Conservation (phyloP, 106 monocot species). For the Dactylorhiza incarnata region DNA sequence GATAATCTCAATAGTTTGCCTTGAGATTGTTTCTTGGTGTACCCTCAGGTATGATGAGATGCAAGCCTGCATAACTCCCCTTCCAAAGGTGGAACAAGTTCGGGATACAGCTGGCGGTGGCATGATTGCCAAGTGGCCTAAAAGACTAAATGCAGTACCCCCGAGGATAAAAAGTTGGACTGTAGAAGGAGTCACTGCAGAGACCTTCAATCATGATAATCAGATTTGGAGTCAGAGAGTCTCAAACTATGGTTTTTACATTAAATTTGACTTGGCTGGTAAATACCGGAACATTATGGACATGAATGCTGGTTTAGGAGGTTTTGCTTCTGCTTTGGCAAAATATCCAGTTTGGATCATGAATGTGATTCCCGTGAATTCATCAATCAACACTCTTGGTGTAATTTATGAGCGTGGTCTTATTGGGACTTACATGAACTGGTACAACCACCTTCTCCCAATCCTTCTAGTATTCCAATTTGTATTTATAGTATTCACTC, state of each 20-base stretch:
- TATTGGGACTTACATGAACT: constrained; percentile 90
- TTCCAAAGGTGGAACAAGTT: constrained; percentile 39
- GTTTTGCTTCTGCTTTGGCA: constrained; percentile 71
- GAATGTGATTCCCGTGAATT: constrained; percentile 65
- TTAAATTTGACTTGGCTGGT: constrained; percentile 20
- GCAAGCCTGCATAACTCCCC: constrained; percentile 42
- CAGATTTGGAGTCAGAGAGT: constrained; percentile 54
- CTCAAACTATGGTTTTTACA: constrained; percentile 34
- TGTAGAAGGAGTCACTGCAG: constrained; percentile 37
- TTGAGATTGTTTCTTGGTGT: constrained; percentile 6
- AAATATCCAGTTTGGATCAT: constrained; percentile 90
- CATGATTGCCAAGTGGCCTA: constrained; percentile 53
- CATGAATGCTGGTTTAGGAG: constrained; percentile 91
- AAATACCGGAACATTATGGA: constrained; percentile 86
- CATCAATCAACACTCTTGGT: constrained; percentile 53
- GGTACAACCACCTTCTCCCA: constrained; percentile 24
- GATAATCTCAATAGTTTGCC: neutral
- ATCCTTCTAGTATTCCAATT: neutral
- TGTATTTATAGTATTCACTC: neutral
- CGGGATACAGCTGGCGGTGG: constrained; percentile 41
- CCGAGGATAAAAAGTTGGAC: constrained; percentile 50
- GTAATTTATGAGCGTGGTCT: constrained; percentile 86
- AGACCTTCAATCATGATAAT: constrained; percentile 42
- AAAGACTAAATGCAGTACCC: constrained; percentile 40
- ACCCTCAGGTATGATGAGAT: constrained; percentile 56